These are phyloP conservation scores for Monilinia fructigena DNA, from an alignment of 2,329 filamentous ascomycete species.

Conservation along the genomic window DNA sequence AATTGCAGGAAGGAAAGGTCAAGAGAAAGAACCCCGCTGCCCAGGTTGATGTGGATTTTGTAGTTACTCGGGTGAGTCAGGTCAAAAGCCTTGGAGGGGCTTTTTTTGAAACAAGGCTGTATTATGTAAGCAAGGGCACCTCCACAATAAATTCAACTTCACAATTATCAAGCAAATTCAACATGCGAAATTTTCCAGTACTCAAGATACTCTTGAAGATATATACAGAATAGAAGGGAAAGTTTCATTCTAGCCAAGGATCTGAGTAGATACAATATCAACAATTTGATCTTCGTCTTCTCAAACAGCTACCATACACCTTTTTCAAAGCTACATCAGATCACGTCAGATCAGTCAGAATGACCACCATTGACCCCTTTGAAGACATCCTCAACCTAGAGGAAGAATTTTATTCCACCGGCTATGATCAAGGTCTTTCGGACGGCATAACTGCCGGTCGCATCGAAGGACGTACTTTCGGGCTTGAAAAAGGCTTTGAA, in stretches of 20 bases:
- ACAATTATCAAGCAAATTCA: not conserved
- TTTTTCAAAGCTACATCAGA: not conserved
- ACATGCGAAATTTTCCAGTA: not conserved
- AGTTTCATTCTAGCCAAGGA: not conserved
- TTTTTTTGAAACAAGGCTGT: constrained; percentile 11
- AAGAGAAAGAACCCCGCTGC: constrained; percentile 19
- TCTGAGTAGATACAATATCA: not conserved
- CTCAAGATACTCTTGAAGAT: not conserved
- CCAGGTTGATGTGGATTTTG: constrained; percentile 15
- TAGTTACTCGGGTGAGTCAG: constrained; percentile 22
- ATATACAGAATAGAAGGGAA: not conserved
- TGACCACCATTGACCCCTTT: constrained; percentile 34
- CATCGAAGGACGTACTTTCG: constrained; percentile 86
- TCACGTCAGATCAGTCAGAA: constrained; percentile 22
- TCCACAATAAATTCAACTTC: not conserved
- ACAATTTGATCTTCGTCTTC: not conserved
- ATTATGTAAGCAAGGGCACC: not conserved
- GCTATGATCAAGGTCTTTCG: constrained; percentile 69
- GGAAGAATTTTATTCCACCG: constrained; percentile 75
- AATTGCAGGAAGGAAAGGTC: constrained; percentile 6
- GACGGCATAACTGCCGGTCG: constrained; percentile 78
- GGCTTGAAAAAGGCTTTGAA: constrained; percentile 88
- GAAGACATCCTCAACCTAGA: constrained; percentile 57
- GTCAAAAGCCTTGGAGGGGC: constrained; percentile 21
- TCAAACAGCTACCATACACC: not conserved